Percentiles rank a stretch among this genome's conserved stretches.
phyloP scores from a whole-genome alignment of 345 rosid genomes.

The Atalantia buxifolia region DNA sequence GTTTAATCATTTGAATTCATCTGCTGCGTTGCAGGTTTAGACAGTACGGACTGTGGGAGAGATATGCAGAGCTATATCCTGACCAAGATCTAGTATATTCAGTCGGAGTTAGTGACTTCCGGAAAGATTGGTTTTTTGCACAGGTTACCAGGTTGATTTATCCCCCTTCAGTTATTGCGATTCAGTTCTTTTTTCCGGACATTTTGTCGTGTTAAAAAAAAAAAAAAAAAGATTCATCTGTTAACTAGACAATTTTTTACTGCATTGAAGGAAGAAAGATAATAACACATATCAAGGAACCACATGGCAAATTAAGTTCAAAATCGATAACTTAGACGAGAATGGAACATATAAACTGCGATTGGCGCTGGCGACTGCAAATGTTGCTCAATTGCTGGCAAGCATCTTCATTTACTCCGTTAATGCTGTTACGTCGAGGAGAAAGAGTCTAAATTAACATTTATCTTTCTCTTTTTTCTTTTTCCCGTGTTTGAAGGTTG shows the following conservation, averaged over 20 bases:
- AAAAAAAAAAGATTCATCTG: neutral
- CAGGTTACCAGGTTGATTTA: constrained; percentile 59
- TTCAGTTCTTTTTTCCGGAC: too few species aligned
- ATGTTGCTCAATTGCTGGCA: constrained; percentile 48
- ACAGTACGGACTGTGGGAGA: constrained; percentile 88
- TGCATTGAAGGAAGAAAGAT: constrained; percentile 20
- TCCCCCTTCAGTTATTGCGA: too few species aligned
- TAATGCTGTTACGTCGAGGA: neutral
- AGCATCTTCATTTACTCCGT: neutral
- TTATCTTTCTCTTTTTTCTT: neutral
- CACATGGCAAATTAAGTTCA: constrained; percentile 57
- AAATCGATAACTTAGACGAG: constrained; percentile 14
- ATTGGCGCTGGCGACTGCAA: constrained; percentile 55
- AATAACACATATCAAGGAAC: constrained; percentile 30
- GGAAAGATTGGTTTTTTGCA: constrained; percentile 82
- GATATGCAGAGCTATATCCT: constrained; percentile 71
- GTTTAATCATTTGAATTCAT: too few species aligned
- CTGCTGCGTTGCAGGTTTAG: constrained; percentile 47
- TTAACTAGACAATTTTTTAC: neutral
- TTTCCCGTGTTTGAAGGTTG: constrained; percentile 26
- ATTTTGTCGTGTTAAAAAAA: too few species aligned
- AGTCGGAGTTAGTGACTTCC: constrained; percentile 58
- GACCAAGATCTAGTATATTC: constrained; percentile 62
- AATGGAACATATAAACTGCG: constrained; percentile 38
- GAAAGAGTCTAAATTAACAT: neutral